Conservation (phyloP, 108 stramenopile species). For the Mediolabrus comicus region DNA sequence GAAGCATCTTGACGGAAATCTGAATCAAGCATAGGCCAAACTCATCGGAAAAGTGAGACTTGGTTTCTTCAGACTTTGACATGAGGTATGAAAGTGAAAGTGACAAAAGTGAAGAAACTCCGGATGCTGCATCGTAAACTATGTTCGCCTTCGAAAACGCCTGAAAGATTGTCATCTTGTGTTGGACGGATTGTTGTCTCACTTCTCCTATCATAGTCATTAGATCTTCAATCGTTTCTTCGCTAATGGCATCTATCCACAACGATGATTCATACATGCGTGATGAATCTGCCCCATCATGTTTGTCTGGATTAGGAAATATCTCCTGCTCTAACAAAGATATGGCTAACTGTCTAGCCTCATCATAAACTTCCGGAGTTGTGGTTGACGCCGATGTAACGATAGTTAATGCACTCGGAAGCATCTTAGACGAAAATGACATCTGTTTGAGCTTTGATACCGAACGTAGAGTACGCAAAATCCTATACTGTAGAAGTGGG, state of each 20-base stretch:
- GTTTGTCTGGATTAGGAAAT: background rate
- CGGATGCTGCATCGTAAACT: slow-evolving; percentile 19
- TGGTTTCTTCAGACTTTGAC: background rate
- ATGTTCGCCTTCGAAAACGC: slow-evolving; percentile 17
- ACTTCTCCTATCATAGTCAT: slow-evolving; percentile 11
- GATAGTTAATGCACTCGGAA: slow-evolving; percentile 14
- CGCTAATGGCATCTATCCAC: slow-evolving; percentile 45
- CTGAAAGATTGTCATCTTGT: slow-evolving; percentile 36
- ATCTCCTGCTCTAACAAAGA: slow-evolving; percentile 29
- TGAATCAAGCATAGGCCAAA: slow-evolving; percentile 36
- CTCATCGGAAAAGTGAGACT: background rate
- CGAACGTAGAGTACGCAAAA: slow-evolving; percentile 36
- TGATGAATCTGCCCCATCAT: slow-evolving; percentile 8
- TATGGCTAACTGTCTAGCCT: slow-evolving; percentile 31
- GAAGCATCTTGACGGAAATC: slow-evolving; percentile 41
- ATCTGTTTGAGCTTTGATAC: slow-evolving; percentile 8
- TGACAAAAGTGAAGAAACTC: slow-evolving; percentile 40
- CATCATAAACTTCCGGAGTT: slow-evolving; percentile 32
- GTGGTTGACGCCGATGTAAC: slow-evolving; percentile 4
- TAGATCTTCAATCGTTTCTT: slow-evolving; percentile 23
- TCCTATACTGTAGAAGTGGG: slow-evolving; percentile 23
- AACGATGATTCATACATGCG: slow-evolving; percentile 34
- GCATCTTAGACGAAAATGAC: slow-evolving; percentile 29
- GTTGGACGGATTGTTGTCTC: slow-evolving; percentile 26
- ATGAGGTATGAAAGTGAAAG: slow-evolving; percentile 21